Evolutionary conservation across 2,329 filamentous ascomycete species (phyloP).

Genomic region (Esteya vermicola): DNA sequence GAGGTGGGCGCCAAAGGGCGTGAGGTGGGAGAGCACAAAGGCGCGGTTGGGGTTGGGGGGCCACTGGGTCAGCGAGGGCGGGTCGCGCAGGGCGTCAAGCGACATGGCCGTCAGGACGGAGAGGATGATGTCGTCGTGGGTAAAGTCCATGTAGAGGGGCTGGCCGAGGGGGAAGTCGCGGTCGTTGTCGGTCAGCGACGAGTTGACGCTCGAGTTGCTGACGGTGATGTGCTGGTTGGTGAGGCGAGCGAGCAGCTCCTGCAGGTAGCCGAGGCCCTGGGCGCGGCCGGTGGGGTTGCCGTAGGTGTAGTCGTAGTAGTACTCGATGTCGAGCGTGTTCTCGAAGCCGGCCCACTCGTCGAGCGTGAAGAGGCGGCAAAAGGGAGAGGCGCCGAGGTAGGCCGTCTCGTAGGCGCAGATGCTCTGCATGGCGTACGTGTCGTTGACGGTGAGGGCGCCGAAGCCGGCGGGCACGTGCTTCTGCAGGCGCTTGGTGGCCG

Average conservation of each 20-base stretch:
- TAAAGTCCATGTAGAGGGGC: slow-evolving; percentile 37
- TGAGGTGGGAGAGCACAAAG: slow-evolving; percentile 34
- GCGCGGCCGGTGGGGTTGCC: slow-evolving; percentile 35
- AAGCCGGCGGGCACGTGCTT: slow-evolving; percentile 31
- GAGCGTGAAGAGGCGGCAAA: slow-evolving; percentile 37
- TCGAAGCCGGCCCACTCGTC: slow-evolving; percentile 41
- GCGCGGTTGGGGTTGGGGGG: slow-evolving; percentile 27
- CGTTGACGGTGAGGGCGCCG: slow-evolving; percentile 29
- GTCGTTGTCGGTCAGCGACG: slow-evolving; percentile 28
- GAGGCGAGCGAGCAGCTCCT: slow-evolving; percentile 35
- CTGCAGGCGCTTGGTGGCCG: slow-evolving; percentile 30
- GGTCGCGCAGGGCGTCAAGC: slow-evolving; percentile 36
- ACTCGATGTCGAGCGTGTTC: slow-evolving; percentile 36
- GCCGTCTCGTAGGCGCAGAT: slow-evolving; percentile 39
- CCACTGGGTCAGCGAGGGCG: slow-evolving; percentile 24
- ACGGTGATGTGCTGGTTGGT: slow-evolving; percentile 28
- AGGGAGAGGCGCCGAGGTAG: slow-evolving; percentile 33
- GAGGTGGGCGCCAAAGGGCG: slow-evolving; percentile 39
- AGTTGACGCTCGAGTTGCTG: slow-evolving; percentile 37
- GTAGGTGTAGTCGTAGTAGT: slow-evolving; percentile 29
- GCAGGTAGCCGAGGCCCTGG: slow-evolving; percentile 36
- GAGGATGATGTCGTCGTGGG: slow-evolving; percentile 37
- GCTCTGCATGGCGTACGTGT: slow-evolving; percentile 36
- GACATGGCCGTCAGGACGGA: slow-evolving; percentile 35
- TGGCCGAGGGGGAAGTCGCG: slow-evolving; percentile 29